Percentiles rank a stretch among this genome's conserved stretches.
These are phyloP conservation scores for Porcisia deanei DNA, from an alignment of 208 protist species.

Conservation along the genomic window DNA sequence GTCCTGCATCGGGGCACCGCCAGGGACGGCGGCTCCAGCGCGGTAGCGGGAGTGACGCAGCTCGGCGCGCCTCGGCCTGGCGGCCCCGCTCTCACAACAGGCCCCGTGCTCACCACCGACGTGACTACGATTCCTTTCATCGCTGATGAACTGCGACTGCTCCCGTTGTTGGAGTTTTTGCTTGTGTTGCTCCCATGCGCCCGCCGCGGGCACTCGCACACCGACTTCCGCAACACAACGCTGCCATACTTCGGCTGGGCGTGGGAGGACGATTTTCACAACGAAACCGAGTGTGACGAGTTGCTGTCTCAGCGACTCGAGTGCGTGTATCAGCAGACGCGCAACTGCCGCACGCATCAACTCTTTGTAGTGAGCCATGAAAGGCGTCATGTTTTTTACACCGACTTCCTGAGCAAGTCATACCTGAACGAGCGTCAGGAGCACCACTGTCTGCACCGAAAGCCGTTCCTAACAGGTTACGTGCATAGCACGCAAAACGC, in stretches of 20 bases:
- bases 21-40: neutral
- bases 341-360: conserved; percentile 18
- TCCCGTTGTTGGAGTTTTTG: conserved; percentile 73
- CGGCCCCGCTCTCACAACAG: conserved; percentile 1
- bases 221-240: conserved; percentile 57
- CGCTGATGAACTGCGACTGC: conserved; percentile 54
- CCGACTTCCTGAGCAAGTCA: conserved; percentile 29
- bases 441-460: conserved; percentile 29
- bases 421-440: conserved; percentile 29
- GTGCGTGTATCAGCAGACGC: conserved; percentile 59
- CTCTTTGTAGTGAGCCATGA: conserved; percentile 23
- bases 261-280: conserved; percentile 90
- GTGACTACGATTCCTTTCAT: conserved; percentile 58
- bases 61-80: neutral
- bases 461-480: conserved; percentile 26
- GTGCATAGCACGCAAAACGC: conserved; percentile 33
- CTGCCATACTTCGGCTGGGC: conserved; percentile 64
- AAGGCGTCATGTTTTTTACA: conserved; percentile 35
- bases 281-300: conserved; percentile 64
- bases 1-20: neutral
- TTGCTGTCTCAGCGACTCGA: conserved; percentile 51
- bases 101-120: conserved; percentile 32
- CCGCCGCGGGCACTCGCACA: conserved; percentile 27
- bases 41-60: neutral
- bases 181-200: conserved; percentile 58